A percentile compares a stretch with the other conserved stretches of the same genome.
phyloP scores from a whole-genome alignment of 1,139 yeast species.

The Magnusiomyces magnusii region DNA sequence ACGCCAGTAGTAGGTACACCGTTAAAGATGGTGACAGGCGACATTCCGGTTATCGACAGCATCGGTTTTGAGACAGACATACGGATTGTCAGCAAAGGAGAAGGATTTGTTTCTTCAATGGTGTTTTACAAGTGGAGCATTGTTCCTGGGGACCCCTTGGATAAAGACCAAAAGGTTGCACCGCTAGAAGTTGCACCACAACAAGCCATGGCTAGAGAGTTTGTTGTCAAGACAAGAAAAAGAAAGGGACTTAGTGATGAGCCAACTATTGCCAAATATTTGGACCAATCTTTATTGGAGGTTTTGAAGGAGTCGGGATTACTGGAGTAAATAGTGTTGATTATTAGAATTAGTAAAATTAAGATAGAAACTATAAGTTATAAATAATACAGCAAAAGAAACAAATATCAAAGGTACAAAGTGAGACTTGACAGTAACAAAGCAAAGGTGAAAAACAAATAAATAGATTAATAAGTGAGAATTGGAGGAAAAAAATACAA shows the following conservation, averaged over 20 bases:
- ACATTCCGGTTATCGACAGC: slow-evolving; percentile 83
- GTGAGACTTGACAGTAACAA: background rate
- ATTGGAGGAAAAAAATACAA: no score
- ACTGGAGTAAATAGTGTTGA: slow-evolving; percentile 39
- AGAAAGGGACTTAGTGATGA: slow-evolving; percentile 74
- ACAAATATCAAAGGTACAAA: background rate
- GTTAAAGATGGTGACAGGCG: slow-evolving; percentile 52
- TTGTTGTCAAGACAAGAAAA: slow-evolving; percentile 78
- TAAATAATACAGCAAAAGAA: background rate
- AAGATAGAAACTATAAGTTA: no score
- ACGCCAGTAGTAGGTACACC: slow-evolving; percentile 67
- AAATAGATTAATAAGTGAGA: no score
- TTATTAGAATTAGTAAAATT: slow-evolving; percentile 41
- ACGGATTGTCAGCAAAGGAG: slow-evolving; percentile 68
- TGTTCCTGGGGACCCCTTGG: slow-evolving; percentile 92
- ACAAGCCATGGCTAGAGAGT: slow-evolving; percentile 73
- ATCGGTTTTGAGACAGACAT: slow-evolving; percentile 85
- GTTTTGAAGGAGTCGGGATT: slow-evolving; percentile 47
- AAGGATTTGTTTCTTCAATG: slow-evolving; percentile 56
- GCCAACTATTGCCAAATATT: slow-evolving; percentile 62
- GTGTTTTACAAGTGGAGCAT: slow-evolving; percentile 64
- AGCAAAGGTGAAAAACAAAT: background rate
- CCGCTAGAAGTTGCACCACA: slow-evolving; percentile 67
- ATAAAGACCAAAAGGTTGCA: slow-evolving; percentile 53
- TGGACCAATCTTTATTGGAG: slow-evolving; percentile 52